A percentile compares a stretch with the other conserved stretches of the same genome.
phyloP scores from a whole-genome alignment of 2,329 filamentous ascomycete species.

The Graphilbum fragrans region DNA sequence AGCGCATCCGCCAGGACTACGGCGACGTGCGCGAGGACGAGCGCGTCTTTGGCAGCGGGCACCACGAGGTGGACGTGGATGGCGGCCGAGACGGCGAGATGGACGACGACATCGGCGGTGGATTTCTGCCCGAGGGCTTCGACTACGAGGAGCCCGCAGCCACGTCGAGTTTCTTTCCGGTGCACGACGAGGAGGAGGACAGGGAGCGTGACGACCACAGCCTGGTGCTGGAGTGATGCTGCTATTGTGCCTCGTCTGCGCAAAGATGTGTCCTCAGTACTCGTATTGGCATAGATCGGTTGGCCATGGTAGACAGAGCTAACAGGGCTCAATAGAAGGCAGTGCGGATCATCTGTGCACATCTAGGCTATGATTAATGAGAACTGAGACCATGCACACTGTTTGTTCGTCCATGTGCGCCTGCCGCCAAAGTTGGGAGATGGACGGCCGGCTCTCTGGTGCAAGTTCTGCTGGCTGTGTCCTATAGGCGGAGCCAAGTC shows the following conservation, averaged over 20 bases:
- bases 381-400: too few relatives aligned
- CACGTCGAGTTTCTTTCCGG: slow-evolving; percentile 36
- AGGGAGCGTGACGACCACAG: slow-evolving; percentile 17
- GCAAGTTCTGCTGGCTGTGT: too few relatives aligned
- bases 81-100: slow-evolving; percentile 8
- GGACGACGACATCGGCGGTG: slow-evolving; percentile 42
- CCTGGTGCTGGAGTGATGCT: not conserved
- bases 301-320: too few relatives aligned
- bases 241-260: not conserved
- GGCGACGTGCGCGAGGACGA: slow-evolving; percentile 44
- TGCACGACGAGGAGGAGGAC: slow-evolving; percentile 28
- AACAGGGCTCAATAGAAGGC: too few relatives aligned
- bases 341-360: too few relatives aligned
- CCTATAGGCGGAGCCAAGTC: too few relatives aligned
- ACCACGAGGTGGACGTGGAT: slow-evolving; percentile 10
- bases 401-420: too few relatives aligned
- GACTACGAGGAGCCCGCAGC: slow-evolving; percentile 30
- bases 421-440: too few relatives aligned
- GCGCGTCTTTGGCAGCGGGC: slow-evolving; percentile 37
- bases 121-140: slow-evolving; percentile 46
- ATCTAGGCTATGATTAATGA: too few relatives aligned
- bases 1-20: slow-evolving; percentile 67
- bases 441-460: too few relatives aligned
- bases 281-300: too few relatives aligned
- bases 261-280: not conserved